phyloP scores from a whole-genome alignment of 257 asterid species.

The Henckelia pumila region DNA sequence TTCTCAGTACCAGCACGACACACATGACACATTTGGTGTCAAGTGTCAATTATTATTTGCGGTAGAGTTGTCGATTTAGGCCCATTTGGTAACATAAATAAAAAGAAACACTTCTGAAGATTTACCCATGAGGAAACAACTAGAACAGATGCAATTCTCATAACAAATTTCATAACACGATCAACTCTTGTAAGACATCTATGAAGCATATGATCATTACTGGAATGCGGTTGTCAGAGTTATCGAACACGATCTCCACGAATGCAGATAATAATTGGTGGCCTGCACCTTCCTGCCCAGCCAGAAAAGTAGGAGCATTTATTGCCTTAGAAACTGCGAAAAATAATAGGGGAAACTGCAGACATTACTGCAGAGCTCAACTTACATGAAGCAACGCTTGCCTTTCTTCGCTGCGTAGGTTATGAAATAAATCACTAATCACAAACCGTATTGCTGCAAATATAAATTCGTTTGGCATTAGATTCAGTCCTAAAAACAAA shows the following conservation, averaged over 20 bases:
- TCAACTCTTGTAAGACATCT: background rate
- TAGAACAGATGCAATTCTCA: constrained; percentile 3
- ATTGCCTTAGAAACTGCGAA: constrained; percentile 4
- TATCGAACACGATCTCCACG: constrained; percentile 97
- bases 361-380: constrained; percentile 31
- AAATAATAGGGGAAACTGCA: constrained; percentile 2
- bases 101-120: constrained; percentile 9
- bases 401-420: constrained; percentile 89
- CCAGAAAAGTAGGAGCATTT: constrained; percentile 21
- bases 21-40: background rate
- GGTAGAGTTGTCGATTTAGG: background rate
- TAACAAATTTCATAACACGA: background rate
- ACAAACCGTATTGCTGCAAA: constrained; percentile 91
- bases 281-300: constrained; percentile 92
- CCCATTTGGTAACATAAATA: constrained; percentile 15
- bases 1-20: constrained; percentile 13
- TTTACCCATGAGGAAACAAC: constrained; percentile 14
- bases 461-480: constrained; percentile 14
- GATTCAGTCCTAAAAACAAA: constrained; percentile 8
- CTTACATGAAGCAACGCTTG: constrained; percentile 87
- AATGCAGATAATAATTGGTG: constrained; percentile 91
- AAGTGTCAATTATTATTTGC: background rate
- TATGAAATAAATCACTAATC: constrained; percentile 89
- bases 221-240: constrained; percentile 94
- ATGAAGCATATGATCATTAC: constrained; percentile 37